Conservation (phyloP, 768 basidiomycete species). For the Sarcomyxa edulis region DNA sequence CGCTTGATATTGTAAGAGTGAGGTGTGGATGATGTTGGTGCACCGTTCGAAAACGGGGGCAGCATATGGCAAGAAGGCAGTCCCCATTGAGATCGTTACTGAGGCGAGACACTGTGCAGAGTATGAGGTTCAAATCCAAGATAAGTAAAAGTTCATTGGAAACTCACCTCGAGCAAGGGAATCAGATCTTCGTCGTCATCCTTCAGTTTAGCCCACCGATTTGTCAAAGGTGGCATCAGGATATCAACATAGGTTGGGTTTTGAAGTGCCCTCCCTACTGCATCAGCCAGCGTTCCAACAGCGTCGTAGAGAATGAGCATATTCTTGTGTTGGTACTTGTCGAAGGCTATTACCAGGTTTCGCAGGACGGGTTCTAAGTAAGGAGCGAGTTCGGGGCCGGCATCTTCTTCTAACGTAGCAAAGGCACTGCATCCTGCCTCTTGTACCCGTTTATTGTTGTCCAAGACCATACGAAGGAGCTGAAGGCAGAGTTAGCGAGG, state of each 20-base stretch:
- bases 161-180: constrained; percentile 85
- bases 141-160: neutral
- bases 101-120: constrained; percentile 84
- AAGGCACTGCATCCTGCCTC: constrained; percentile 99
- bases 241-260: constrained; percentile 89
- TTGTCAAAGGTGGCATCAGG: constrained; percentile 91
- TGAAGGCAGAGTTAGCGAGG: constrained; percentile 21
- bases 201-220: constrained; percentile 84
- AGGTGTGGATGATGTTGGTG: constrained; percentile 74
- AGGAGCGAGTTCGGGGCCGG: constrained; percentile 82
- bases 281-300: constrained; percentile 96
- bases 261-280: constrained; percentile 84
- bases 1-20: constrained; percentile 81
- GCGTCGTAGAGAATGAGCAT: constrained; percentile 98
- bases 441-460: constrained; percentile 98
- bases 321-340: constrained; percentile 99
- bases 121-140: neutral
- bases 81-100: constrained; percentile 93
- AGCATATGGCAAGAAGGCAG: constrained; percentile 84
- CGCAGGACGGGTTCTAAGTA: constrained; percentile 93
- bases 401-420: constrained; percentile 97
- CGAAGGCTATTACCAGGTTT: constrained; percentile 93
- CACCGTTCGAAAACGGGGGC: constrained; percentile 91
- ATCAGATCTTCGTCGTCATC: constrained; percentile 93
- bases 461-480: constrained; percentile 96